Base-by-base conservation (phyloP, 1,284 basidiomycete genomes). In the Afroboletus lepidellus region DNA sequence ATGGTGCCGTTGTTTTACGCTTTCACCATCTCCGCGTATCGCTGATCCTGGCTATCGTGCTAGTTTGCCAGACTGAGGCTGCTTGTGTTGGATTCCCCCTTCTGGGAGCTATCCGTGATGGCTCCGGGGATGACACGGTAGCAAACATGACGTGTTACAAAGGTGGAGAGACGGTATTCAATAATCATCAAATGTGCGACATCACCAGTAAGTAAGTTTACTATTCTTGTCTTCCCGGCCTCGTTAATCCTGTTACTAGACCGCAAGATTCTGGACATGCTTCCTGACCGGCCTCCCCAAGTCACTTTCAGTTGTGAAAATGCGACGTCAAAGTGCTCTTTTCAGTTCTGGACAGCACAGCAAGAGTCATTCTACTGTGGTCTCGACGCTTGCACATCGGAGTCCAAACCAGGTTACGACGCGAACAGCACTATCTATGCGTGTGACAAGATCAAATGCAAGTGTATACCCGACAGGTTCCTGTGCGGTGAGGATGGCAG, bases 301-400 rank as follows among this genome's bases (percentile, higher is more conserved):
- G 94, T 98, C 6, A 98, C 96, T 0, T 98, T 99, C 71, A 88
- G 87, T 58, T 98, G 94, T 71, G 83, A 87, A 54, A 77, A 71
- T 30, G 57, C 60, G 0, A 73, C 74, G 11, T 72, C 72, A n/a
- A 80, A 83, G 2, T 98, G 94, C 67, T 82, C 85, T 37, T 98
- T 98, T 78, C 94, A 98, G 71, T 99, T 99, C 76, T 99, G 95
- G 95, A 93, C 94, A 8, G 93, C 90, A 8, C 79, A 88, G 59
- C 80, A 92, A 51, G 95, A 99, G 68, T 95, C 92, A 1, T 98
- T 99, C 73, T 98, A 98, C 72, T 99, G 96, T 72, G 83, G 84
- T 13, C 78, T 99, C 38, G 78, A 88, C 37, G 60, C 74, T 6
- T 95, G 92, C 66, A 65, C 63, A 5, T 84, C 84, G 3, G 69